These are phyloP conservation scores for Tolypocladium tundrense DNA, from an alignment of 2,329 filamentous ascomycete genomes.

Conservation along the genomic window DNA sequence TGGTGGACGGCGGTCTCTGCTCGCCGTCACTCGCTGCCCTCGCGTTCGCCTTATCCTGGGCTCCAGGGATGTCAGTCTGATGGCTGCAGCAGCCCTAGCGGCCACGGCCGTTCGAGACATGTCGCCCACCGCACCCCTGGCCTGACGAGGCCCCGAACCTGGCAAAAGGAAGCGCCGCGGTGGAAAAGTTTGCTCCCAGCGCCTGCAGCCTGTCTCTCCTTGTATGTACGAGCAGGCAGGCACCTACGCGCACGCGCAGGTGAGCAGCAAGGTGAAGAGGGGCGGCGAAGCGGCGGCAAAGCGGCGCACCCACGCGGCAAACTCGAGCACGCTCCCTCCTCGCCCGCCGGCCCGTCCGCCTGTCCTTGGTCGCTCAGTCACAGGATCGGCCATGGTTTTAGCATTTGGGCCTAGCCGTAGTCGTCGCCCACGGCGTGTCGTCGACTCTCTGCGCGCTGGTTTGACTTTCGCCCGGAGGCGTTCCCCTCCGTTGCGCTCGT, in stretches of 20 bases:
- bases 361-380: background rate
- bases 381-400: background rate
- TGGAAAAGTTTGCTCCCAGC: background rate
- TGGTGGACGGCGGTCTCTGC: background rate
- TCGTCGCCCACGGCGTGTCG: background rate
- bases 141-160: background rate
- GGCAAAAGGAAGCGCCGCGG: background rate
- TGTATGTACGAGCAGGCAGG: too few species aligned
- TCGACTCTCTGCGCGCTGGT: background rate
- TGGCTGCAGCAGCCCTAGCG: background rate
- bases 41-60: background rate
- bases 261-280: background rate
- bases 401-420: slow-evolving; percentile 1
- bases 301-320: background rate
- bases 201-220: background rate
- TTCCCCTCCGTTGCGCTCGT: slow-evolving; percentile 7
- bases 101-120: background rate
- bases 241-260: background rate
- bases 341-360: background rate
- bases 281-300: too few species aligned
- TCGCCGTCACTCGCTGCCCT: background rate
- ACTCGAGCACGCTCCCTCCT: background rate
- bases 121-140: background rate
- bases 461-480: slow-evolving; percentile 4
- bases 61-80: background rate